phyloP scores from a whole-genome alignment of 305 asterid genomes.

The Ajuga reptans region DNA sequence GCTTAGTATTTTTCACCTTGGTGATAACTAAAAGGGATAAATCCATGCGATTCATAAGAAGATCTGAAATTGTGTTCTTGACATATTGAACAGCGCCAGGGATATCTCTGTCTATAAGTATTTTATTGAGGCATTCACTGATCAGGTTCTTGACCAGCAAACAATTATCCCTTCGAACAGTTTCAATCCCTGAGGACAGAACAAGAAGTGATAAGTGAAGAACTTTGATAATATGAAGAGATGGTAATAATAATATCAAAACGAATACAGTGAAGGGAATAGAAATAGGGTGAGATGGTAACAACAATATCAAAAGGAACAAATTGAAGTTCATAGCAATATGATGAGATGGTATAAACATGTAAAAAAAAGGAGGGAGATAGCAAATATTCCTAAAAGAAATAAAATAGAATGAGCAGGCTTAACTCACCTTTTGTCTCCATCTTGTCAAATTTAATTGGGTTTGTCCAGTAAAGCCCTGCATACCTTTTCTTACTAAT shows the following conservation, averaged over 20 bases:
- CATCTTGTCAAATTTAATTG: slow-evolving; percentile 88
- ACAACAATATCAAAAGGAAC: neutral
- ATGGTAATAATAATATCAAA: slow-evolving; percentile 6
- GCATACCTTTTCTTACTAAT: slow-evolving; percentile 99
- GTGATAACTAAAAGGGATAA: slow-evolving; percentile 96
- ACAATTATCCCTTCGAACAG: slow-evolving; percentile 95
- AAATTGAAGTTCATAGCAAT: neutral
- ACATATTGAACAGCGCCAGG: slow-evolving; percentile 96
- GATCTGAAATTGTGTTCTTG: slow-evolving; percentile 90
- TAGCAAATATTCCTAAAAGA: slow-evolving; percentile 5
- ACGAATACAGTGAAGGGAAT: neutral
- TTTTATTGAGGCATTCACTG: slow-evolving; percentile 84
- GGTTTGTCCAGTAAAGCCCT: slow-evolving; percentile 97
- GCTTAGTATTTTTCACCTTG: slow-evolving; percentile 46
- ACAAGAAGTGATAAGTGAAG: neutral
- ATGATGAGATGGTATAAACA: too few species aligned
- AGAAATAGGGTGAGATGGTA: neutral
- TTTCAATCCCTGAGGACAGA: slow-evolving; percentile 73
- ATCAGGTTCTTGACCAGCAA: slow-evolving; percentile 89
- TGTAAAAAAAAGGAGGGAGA: neutral
- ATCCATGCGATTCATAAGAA: slow-evolving; percentile 98
- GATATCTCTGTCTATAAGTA: slow-evolving; percentile 83
- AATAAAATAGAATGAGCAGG: slow-evolving; percentile 14
- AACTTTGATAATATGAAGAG: neutral
- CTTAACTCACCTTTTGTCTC: slow-evolving; percentile 75